These are phyloP conservation scores for Microdochium nivale DNA, from an alignment of 2,329 filamentous ascomycete species.

Conservation along the genomic window DNA sequence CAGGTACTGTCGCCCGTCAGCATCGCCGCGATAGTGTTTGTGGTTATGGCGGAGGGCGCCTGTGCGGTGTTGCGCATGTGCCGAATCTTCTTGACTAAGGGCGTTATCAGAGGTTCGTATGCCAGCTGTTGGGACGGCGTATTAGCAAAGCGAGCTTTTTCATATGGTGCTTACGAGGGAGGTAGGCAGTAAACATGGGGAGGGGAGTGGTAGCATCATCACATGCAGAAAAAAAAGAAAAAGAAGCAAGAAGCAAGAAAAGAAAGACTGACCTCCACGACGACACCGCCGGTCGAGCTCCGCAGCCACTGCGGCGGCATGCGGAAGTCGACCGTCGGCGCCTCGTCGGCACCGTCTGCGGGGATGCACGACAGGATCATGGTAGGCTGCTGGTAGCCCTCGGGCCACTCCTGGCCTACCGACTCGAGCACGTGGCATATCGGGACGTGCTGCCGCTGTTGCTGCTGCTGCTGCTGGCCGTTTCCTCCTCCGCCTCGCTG, in stretches of 20 bases:
- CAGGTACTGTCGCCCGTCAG: too few relatives aligned
- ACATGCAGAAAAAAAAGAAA: not conserved
- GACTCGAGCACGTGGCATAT: slow-evolving; percentile 48
- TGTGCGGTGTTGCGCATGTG: slow-evolving; percentile 22
- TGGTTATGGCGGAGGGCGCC: too few relatives aligned
- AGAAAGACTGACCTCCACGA: slow-evolving; percentile 46
- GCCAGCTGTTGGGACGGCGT: slow-evolving; percentile 35
- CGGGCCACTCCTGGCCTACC: slow-evolving; percentile 54
- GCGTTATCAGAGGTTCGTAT: slow-evolving; percentile 63
- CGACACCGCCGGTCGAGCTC: slow-evolving; percentile 64
- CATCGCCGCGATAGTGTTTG: too few relatives aligned
- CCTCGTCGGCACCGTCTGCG: slow-evolving; percentile 51
- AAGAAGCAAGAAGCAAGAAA: not conserved
- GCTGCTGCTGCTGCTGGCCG: not conserved
- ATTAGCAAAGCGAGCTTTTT: slow-evolving; percentile 3
- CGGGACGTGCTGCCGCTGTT: not conserved
- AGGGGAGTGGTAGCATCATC: too few relatives aligned
- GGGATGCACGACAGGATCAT: slow-evolving; percentile 67
- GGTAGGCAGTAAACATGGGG: too few relatives aligned
- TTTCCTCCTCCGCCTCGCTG: not conserved
- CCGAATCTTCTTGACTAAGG: slow-evolving; percentile 59
- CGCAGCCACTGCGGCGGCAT: slow-evolving; percentile 61
- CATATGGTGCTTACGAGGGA: too few relatives aligned
- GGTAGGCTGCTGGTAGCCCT: slow-evolving; percentile 52
- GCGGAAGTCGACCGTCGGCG: slow-evolving; percentile 57